Evolutionary conservation across 2,329 filamentous ascomycete species (phyloP).

Genomic region (Botrytis paeoniae): DNA sequence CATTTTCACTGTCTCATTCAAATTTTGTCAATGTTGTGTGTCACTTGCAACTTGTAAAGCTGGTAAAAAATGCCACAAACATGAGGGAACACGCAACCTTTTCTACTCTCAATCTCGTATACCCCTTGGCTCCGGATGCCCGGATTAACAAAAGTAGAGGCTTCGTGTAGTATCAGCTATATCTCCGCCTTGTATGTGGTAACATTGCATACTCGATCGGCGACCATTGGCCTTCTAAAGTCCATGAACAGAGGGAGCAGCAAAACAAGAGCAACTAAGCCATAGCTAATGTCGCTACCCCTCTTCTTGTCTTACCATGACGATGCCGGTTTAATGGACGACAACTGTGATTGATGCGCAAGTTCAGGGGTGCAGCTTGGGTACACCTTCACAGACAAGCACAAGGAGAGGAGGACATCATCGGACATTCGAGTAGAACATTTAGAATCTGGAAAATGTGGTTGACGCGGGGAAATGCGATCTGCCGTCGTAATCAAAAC

Average conservation of each 20-base stretch:
- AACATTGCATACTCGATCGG: background rate
- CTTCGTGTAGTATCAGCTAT: slow-evolving; percentile 1
- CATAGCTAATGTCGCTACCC: slow-evolving; percentile 10
- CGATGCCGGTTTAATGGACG: background rate
- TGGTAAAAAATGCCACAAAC: background rate
- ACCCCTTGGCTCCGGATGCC: background rate
- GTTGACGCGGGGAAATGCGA: background rate
- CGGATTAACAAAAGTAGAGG: background rate
- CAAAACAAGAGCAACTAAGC: background rate
- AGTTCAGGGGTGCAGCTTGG: background rate
- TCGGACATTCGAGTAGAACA: too few species aligned
- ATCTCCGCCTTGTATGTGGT: background rate
- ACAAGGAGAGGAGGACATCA: background rate
- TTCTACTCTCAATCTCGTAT: background rate
- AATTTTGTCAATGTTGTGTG: background rate
- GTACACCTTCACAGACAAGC: background rate
- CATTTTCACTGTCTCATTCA: slow-evolving; percentile 22
- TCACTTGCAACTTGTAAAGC: background rate
- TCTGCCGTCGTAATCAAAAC: background rate
- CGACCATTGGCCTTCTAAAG: background rate
- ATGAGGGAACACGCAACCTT: background rate
- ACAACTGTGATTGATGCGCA: slow-evolving; percentile 11
- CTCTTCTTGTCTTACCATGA: slow-evolving; percentile 10
- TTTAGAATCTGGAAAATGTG: background rate
- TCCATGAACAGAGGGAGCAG: background rate